A percentile compares a stretch with the other conserved stretches of the same genome.
Conservation (phyloP, 805 yeast genomes). For the Suhomyces tanzawaensis region DNA sequence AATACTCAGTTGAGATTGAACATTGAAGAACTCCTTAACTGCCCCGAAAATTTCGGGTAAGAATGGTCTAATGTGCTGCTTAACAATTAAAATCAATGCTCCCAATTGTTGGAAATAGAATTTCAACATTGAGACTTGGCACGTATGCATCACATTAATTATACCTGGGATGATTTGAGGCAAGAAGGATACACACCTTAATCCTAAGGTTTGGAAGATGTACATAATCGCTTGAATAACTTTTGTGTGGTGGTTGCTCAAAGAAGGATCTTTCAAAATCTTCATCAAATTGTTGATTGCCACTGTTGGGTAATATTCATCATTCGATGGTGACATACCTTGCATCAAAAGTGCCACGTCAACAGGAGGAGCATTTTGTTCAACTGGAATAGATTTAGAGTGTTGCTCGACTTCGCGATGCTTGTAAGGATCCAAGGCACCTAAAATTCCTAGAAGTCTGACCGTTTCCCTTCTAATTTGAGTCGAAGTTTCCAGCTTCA, state of each 20-base stretch:
- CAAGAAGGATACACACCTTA: conserved; percentile 85
- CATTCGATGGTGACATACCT: conserved; percentile 89
- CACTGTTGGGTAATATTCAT: conserved; percentile 93
- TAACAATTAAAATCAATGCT: conserved; percentile 74
- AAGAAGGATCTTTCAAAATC: conserved; percentile 78
- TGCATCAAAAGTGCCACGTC: conserved; percentile 89
- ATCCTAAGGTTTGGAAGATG: conserved; percentile 84
- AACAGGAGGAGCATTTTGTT: conserved; percentile 84
- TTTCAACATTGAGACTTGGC: conserved; percentile 76
- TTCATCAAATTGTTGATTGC: conserved; percentile 84
- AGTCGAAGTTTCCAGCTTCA: conserved; percentile 76
- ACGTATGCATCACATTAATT: conserved; percentile 75
- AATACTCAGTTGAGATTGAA: conserved; percentile 47
- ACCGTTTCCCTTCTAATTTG: conserved; percentile 84
- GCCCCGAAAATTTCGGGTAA: conserved; percentile 71
- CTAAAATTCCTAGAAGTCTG: conserved; percentile 83
- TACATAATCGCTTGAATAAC: conserved; percentile 93
- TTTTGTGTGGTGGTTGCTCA: conserved; percentile 82
- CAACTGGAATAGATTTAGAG: conserved; percentile 54
- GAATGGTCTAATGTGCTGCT: conserved; percentile 85
- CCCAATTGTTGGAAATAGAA: conserved; percentile 88
- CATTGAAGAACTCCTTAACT: conserved; percentile 67
- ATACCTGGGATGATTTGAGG: conserved; percentile 88
- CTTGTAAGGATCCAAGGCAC: conserved; percentile 96
- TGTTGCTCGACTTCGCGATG: conserved; percentile 86